A percentile compares a stretch with the other conserved stretches of the same genome.
These are phyloP conservation scores for Carex littledalei DNA, from an alignment of 176 grass and related monocot species.

Conservation along the genomic window DNA sequence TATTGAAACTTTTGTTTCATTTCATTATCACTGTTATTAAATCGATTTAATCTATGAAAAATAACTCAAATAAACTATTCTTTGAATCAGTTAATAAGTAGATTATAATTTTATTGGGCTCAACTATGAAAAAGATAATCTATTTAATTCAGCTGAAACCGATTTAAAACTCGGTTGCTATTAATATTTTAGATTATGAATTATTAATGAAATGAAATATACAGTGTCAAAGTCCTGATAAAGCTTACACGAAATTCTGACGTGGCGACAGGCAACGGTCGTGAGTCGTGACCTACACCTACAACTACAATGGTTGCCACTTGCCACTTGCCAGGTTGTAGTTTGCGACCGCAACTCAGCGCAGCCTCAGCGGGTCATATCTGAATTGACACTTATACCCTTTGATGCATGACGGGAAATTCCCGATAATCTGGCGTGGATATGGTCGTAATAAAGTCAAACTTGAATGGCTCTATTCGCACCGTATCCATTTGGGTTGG, in stretches of 20 bases:
- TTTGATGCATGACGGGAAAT: not conserved
- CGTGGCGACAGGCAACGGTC: not conserved
- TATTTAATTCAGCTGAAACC: not conserved
- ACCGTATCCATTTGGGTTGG: not conserved
- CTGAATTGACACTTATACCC: not conserved
- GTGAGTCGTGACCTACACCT: not conserved
- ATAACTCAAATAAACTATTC: too few relatives aligned
- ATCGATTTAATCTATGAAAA: too few relatives aligned
- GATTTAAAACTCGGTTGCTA: too few relatives aligned
- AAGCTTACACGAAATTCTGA: not conserved
- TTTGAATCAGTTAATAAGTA: too few relatives aligned
- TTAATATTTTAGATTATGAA: too few relatives aligned
- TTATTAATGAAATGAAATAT: too few relatives aligned
- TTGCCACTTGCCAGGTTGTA: not conserved
- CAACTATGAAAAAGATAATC: not conserved
- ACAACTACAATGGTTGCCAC: not conserved
- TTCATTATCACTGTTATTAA: too few relatives aligned
- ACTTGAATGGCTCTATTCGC: not conserved
- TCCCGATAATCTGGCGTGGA: conserved; percentile 5
- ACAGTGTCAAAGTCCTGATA: not conserved
- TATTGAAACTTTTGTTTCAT: not conserved
- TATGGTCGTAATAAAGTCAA: conserved; percentile 12
- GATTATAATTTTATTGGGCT: too few relatives aligned
- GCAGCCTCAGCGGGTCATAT: too few relatives aligned
- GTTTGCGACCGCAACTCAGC: not conserved